Percentiles rank a stretch among this genome's conserved stretches.
phyloP scores from a whole-genome alignment of 2,329 filamentous ascomycete genomes.

The Colletotrichum shisoi region DNA sequence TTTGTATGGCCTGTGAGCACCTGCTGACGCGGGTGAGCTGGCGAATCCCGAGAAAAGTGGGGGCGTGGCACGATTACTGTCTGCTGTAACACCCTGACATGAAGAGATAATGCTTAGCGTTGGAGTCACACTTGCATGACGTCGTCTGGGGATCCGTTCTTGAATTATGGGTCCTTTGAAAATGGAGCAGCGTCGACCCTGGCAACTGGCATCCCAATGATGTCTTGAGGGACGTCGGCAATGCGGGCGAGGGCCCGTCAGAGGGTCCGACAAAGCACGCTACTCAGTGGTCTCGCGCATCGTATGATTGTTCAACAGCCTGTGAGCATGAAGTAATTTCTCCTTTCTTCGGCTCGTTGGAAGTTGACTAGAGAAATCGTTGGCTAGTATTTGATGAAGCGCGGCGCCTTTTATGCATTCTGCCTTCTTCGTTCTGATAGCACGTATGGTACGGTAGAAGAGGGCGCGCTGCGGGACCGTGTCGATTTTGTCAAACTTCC shows the following conservation, averaged over 20 bases:
- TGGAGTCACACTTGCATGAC: slow-evolving; percentile 36
- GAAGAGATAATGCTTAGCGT: not conserved
- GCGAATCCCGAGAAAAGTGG: no score
- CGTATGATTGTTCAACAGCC: not conserved
- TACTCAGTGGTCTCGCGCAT: slow-evolving; percentile 6
- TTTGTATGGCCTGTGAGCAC: no score
- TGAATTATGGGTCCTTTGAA: slow-evolving; percentile 10
- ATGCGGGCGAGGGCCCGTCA: slow-evolving; percentile 26
- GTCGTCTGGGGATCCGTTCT: slow-evolving; percentile 36
- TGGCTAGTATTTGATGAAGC: slow-evolving; percentile 13
- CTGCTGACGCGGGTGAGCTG: no score
- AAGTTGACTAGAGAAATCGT: not conserved
- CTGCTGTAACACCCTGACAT: not conserved
- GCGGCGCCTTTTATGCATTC: slow-evolving; percentile 22
- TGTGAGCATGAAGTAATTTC: slow-evolving; percentile 1
- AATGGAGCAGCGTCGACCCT: slow-evolving; percentile 35
- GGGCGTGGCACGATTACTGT: no score
- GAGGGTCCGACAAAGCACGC: slow-evolving; percentile 26
- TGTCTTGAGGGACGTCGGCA: slow-evolving; percentile 25
- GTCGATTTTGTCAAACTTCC: not conserved
- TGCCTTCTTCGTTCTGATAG: not conserved
- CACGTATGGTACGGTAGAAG: not conserved
- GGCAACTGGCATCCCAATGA: slow-evolving; percentile 29
- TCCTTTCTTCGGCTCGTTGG: not conserved
- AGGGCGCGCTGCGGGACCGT: not conserved